A percentile compares a stretch with the other conserved stretches of the same genome.
Evolutionary conservation across 768 basidiomycete species (phyloP).

Genomic region (Mycena indigotica): DNA sequence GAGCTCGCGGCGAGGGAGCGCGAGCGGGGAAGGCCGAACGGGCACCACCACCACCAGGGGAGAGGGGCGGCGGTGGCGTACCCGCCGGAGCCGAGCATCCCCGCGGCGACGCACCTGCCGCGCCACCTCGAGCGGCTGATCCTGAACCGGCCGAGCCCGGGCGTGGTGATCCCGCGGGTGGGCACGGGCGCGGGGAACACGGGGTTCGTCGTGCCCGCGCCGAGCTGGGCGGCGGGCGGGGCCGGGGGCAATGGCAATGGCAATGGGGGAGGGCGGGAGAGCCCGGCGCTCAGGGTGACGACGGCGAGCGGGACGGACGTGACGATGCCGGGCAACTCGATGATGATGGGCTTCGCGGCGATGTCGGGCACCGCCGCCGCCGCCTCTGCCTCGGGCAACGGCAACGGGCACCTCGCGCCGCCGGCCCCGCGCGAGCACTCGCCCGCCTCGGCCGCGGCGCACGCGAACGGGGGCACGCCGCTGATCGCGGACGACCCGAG

Average conservation of each 20-base stretch:
- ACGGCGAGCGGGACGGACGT: conserved; percentile 44
- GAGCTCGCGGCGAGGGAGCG: conserved; percentile 13
- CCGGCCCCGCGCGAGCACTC: too few species aligned
- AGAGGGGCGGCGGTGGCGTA: conserved; percentile 31
- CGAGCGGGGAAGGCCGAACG: conserved; percentile 33
- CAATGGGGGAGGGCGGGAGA: too few species aligned
- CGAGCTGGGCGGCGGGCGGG: conserved; percentile 31
- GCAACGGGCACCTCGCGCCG: too few species aligned
- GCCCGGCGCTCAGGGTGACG: conserved; percentile 29
- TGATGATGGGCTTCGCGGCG: conserved; percentile 19
- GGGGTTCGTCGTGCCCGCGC: conserved; percentile 25
- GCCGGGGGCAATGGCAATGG: too few species aligned
- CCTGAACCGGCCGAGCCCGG: conserved; percentile 54
- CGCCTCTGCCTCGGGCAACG: neutral
- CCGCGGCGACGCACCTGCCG: conserved; percentile 85
- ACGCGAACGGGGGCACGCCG: conserved; percentile 7
- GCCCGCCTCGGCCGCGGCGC: neutral
- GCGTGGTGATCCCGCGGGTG: conserved; percentile 32
- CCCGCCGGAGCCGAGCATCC: conserved; percentile 74
- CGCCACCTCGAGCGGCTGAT: conserved; percentile 94
- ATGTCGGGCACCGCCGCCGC: neutral
- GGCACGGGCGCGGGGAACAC: conserved; percentile 13
- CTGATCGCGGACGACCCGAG: conserved; percentile 68
- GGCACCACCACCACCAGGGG: too few species aligned
- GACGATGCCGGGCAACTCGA: conserved; percentile 18